Evolutionary conservation across 1,139 yeast species (phyloP), one percentile per base, ranked within the genome.

Genomic region (Scheffersomyces insectosa): DNA sequence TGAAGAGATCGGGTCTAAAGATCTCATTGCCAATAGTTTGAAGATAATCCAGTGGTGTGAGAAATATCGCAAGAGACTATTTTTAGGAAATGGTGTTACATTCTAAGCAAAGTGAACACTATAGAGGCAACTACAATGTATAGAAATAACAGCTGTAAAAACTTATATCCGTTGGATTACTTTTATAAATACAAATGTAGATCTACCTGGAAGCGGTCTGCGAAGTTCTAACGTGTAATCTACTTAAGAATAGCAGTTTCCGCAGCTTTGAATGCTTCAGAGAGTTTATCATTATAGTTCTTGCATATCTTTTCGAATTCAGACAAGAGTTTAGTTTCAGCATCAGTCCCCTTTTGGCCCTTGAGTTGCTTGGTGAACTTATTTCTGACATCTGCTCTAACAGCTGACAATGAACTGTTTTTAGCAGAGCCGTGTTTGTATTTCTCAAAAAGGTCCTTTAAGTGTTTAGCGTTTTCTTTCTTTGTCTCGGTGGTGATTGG

Each of bases 401-500:
- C 68, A 3, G 77, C 60, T 4, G 84, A 75, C 49, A 90, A 68
- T 0, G 89, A 80, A 31, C 73, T 62, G 44, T 74, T 75, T 41
- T 66, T 65, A 13, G 72, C 63, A 2, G 63, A 47, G 10, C 86
- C 80, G 50, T 78, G 79, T 49, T 82, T 83, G 65, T 74, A 82
- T 45, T 75, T 78, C 54, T 89, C 96, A 53, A 72, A 82, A 5
- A 77, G 72, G 14, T 73, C 77, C 59, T 89, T 87, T 56, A 87
- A 69, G 11, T 75, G 73, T 57, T 83, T 85, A 11, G 75, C 76
- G 47, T 75, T 71, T 41, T 77, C 82, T 43, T 75, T 68, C 56
- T 86, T 83, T 23, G 84, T 70, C 46, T 87, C 96, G 3, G 84
- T 77, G 7, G 91, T 84, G 27, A 83, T 75, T 16, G 89, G 84